Evolutionary conservation across 768 basidiomycete genomes (phyloP), one percentile per base, ranked within the genome.

Genomic region (Psilocybe cyanescens): DNA sequence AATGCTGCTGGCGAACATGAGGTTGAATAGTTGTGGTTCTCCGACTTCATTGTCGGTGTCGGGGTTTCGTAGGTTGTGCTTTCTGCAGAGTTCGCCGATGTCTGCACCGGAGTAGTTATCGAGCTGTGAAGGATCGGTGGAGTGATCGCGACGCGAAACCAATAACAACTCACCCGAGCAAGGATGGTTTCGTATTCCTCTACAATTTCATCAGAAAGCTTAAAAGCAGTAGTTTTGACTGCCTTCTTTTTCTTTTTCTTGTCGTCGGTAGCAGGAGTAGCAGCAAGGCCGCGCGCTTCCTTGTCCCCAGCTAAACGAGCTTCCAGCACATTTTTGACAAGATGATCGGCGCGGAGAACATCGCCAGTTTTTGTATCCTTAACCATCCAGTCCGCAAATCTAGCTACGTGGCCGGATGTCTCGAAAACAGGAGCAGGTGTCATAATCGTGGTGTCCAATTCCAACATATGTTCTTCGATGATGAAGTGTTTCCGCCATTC

Each of bases 351-450:
- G 48, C 97, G 90, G 68, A 97, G 87, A 51, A 99, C 96, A 69
- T 99, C 95, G 48, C 95, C 95, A n/a, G 92, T 96, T 79, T 93
- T 88, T 28, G 81, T 79, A 68, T 99, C 97, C 79, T 97, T 97
- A 71, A 94, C 93, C 97, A 98, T 99, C 97, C 96, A 99, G 72
- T 99, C 97, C 4, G 97, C 94, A 72, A 99, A 99, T 66, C 96
- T 87, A 46, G 95, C 96, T 62, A 99, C 97, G 78, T 99, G 97
- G 30, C 97, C 96, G 35, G 95, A 98, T 0, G 97, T 89, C 75
- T 97, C 96, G 72, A 99, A 96, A 8, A 99, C 96, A 11, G 95
- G 81, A 2, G 92, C 86, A 14, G 97, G 91, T 0, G 97, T 99
- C 90, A 99, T 97, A 78, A 97, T 90, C 41, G 97, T 98, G 28